Evolutionary conservation across 768 basidiomycete species (phyloP).

Genomic region (Roridomyces roridus): DNA sequence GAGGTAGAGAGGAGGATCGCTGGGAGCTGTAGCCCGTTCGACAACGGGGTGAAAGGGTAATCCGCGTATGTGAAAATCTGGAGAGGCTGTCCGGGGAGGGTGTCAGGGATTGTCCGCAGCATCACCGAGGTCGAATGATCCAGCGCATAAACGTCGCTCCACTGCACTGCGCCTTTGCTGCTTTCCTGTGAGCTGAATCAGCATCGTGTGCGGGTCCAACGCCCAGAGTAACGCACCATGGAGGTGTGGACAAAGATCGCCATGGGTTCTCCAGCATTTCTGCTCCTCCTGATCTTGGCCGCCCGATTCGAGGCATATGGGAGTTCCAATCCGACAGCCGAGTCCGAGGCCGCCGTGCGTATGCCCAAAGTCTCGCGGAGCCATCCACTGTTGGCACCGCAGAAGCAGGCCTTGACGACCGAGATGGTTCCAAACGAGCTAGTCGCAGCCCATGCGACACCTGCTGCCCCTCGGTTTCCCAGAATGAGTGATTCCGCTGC

Average conservation of each 20-base stretch:
- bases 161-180: not conserved
- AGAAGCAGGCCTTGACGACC: no score
- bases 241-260: slow-evolving; percentile 14
- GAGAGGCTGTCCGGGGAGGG: no score
- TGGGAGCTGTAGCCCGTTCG: slow-evolving; percentile 9
- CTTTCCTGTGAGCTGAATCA: not conserved
- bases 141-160: slow-evolving; percentile 33
- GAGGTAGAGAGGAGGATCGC: slow-evolving; percentile 17
- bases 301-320: slow-evolving; percentile 9
- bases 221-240: not conserved
- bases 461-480: slow-evolving; percentile 33
- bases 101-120: slow-evolving; percentile 22
- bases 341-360: slow-evolving; percentile 29
- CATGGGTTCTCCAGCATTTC: slow-evolving; percentile 19
- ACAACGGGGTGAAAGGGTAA: slow-evolving; percentile 17
- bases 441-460: slow-evolving; percentile 37
- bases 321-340: no score
- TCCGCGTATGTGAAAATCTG: no score
- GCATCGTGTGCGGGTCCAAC: no score
- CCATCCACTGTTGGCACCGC: no score
- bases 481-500: slow-evolving; percentile 32
- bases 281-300: slow-evolving; percentile 12
- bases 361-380: slow-evolving; percentile 34
- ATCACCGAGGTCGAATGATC: slow-evolving; percentile 26
- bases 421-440: no score